Evolutionary conservation across 2,329 filamentous ascomycete genomes (phyloP), one percentile per base, ranked within the genome.

Genomic region (Penicillium sp.): DNA sequence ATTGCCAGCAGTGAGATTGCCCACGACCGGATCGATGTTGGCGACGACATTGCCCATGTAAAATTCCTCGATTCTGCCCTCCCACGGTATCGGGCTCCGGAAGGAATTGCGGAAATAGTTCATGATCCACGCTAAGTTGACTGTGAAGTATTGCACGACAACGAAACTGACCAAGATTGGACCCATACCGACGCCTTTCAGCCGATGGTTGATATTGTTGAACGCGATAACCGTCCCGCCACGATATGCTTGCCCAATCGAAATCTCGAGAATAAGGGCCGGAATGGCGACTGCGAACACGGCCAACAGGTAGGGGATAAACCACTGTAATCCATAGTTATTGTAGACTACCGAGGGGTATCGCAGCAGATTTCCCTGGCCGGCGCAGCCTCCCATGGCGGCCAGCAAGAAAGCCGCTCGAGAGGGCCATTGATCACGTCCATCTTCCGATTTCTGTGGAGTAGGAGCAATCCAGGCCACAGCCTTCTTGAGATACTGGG

Each of bases 281-380:
- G 78, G 78, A 39, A 81, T 80, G 33, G 77, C 77, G 49, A 81
- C 72, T 10, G 80, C 62, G 50, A 78, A 75, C 15, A 81, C 71
- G 6, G 76, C 75, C 49, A 80, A 65, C 4, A 80, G 60, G 53
- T 81, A 81, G 0, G 78, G 78, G 17, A 81, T 74, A 61, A 79
- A 81, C 78, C 78, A 81, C 57, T 81, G 78, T 6, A 80, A 67
- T 3, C 78, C 78, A 49, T 78, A 72, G 60, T 81, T 81, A 66
- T 80, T 81, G 71, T 78, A 81, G 2, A 80, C 72, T 34, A 78
- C 75, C 0, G 77, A 80, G 2, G 78, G 78, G 52, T 80, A 81
- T 26, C 78, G 72, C 19, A 81, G 69, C 22, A 81, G 68, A 58
- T 81, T 81, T 26, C 78, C 78, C 67, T 79, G 77, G 42, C 78